Evolutionary conservation across 2,329 filamentous ascomycete genomes (phyloP).

Genomic region (Dactylellina sp.): DNA sequence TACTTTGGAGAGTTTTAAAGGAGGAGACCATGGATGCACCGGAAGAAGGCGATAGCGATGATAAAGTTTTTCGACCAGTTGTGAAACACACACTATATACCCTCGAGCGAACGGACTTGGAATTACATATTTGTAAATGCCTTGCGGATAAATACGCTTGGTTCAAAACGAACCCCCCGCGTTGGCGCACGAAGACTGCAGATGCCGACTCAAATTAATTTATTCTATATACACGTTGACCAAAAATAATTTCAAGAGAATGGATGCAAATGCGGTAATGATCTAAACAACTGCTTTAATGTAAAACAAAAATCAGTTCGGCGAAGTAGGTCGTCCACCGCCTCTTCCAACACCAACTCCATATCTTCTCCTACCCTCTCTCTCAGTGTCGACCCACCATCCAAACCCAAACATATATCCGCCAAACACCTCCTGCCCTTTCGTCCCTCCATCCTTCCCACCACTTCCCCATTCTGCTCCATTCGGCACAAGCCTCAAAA

Average conservation of each 20-base stretch:
- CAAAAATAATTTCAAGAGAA: too few relatives aligned
- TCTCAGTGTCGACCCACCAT: conserved; percentile 54
- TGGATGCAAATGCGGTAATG: too few relatives aligned
- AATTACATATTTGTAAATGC: not conserved
- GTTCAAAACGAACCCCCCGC: not conserved
- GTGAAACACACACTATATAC: conserved; percentile 36
- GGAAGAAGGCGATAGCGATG: not conserved
- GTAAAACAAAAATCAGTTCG: not conserved
- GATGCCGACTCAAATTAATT: too few relatives aligned
- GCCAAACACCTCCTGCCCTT: conserved; percentile 46
- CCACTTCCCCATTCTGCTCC: conserved; percentile 61
- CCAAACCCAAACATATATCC: conserved; percentile 58
- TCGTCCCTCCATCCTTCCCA: conserved; percentile 52
- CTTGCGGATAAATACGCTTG: not conserved
- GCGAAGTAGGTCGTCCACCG: conserved; percentile 8
- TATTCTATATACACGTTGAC: too few relatives aligned
- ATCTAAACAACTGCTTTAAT: too few relatives aligned
- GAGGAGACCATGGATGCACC: conserved; percentile 29
- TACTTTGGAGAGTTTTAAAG: conserved; percentile 27
- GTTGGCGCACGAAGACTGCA: not conserved
- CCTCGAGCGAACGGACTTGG: conserved; percentile 24
- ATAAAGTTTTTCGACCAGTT: conserved; percentile 22
- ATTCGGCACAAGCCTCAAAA: conserved; percentile 59
- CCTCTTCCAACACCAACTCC: conserved; percentile 44
- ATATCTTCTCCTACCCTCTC: conserved; percentile 32